Evolutionary conservation across 768 basidiomycete genomes (phyloP), one percentile per base, ranked within the genome.

Genomic region (Agaricus sinodeliciosus): DNA sequence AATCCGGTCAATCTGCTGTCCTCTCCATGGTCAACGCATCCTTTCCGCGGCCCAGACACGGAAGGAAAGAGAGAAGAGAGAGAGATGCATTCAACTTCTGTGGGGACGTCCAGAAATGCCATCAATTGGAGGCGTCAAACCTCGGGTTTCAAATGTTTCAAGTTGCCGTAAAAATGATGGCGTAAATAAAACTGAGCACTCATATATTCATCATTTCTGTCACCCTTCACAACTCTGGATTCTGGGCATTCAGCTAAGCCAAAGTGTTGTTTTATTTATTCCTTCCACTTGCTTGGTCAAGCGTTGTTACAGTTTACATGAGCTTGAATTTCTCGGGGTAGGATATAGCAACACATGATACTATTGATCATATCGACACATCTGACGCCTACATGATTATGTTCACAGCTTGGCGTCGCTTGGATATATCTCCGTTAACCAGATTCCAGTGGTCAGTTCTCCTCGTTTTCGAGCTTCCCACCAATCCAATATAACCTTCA

Each of bases 401-500:
- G 13, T 40, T 49, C 59, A 68, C 22, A 69, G 62, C 51, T 67
- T 67, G 37, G 34, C 44, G 2, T 43, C 47, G 1, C 42, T 47
- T 31, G 37, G 63, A 67, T 72, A 72, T 53, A 80, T 63, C 1
- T 77, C 82, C 22, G 80, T 75, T 57, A 75, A 68, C 77, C 84
- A 88, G 18, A 90, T 65, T 0, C 86, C 86, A 16, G 85, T 81
- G 55, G 65, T 72, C 43, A 88, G 64, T 42, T 69, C 67, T 7
- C 76, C 71, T n/a, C 66, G 67, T 51, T 72, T 60, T 31, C 74
- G 71, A 37, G 69, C 65, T 16, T 72, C 68, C 75, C 78, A 81
- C 89, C 89, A 92, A 36, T 80, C 79, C 25, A 88, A 65, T 49
- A 92, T 81, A 27, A 74, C 73, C 34, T 78, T 77, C 16, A 87